Evolutionary conservation across 176 grass and related monocot genomes (phyloP).

Genomic region (Eleusine indica): DNA sequence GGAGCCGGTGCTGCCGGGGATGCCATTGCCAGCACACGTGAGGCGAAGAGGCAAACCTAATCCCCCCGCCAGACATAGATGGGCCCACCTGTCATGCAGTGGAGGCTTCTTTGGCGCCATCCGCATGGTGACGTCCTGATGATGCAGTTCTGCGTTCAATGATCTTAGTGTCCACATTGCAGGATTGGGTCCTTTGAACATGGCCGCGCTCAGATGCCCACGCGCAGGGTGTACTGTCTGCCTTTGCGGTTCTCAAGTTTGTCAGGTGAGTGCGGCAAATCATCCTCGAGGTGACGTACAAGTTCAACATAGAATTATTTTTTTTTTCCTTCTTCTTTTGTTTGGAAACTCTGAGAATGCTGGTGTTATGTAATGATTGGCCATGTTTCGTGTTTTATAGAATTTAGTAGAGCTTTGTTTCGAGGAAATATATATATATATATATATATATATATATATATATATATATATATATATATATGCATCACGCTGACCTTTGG

Average conservation of each 20-base stretch:
- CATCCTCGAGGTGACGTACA: constrained; percentile 1
- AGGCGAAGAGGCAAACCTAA: constrained; percentile 11
- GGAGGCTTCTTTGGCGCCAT: constrained; percentile 18
- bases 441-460: too few species aligned
- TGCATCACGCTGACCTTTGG: too few species aligned
- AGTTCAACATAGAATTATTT: background rate
- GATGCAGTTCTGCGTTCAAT: constrained; percentile 43
- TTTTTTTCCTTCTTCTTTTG: background rate
- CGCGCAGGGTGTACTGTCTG: background rate
- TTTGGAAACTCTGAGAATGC: background rate
- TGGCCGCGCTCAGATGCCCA: background rate
- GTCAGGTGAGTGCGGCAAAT: background rate
- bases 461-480: background rate
- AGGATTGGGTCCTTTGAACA: constrained; percentile 5
- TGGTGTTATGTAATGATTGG: background rate
- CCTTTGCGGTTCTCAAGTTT: background rate
- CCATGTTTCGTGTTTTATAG: background rate
- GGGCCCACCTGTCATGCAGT: constrained; percentile 31
- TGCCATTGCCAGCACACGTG: constrained; percentile 36
- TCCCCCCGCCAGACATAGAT: too few species aligned
- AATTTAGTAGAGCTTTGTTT: too few species aligned
- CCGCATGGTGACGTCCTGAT: constrained; percentile 36
- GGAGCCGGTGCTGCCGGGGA: background rate
- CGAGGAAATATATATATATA: too few species aligned
- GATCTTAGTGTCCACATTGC: background rate